Evolutionary conservation across 2,329 filamentous ascomycete species (phyloP).

Genomic region (Paecilomyces dactylethromorphus): DNA sequence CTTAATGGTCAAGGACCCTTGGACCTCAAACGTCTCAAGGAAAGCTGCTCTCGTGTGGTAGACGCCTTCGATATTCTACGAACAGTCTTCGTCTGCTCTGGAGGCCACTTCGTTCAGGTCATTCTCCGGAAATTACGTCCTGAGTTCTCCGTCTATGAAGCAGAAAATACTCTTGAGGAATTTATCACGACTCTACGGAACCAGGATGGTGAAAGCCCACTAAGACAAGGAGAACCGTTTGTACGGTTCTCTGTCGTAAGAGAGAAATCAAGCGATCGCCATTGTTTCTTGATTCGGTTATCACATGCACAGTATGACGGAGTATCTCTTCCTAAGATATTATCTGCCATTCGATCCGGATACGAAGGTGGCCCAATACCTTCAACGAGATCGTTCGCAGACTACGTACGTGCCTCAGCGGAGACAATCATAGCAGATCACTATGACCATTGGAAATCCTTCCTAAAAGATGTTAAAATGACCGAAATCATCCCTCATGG

Average conservation of each 20-base stretch:
- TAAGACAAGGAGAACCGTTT: conserved; percentile 55
- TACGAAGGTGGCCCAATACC: conserved; percentile 39
- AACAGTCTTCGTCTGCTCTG: conserved; percentile 56
- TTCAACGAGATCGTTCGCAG: conserved; percentile 38
- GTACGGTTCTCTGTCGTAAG: conserved; percentile 53
- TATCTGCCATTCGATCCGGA: conserved; percentile 53
- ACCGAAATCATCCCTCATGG: conserved; percentile 31
- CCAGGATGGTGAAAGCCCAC: conserved; percentile 49
- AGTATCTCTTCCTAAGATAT: conserved; percentile 57
- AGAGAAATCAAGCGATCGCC: conserved; percentile 31
- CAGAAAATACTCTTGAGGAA: conserved; percentile 44
- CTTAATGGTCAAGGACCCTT: conserved; percentile 45
- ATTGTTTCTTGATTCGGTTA: conserved; percentile 53
- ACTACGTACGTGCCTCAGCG: conserved; percentile 38
- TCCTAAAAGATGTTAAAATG: conserved; percentile 52
- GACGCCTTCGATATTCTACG: conserved; percentile 58
- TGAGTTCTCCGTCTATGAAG: conserved; percentile 47
- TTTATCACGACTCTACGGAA: conserved; percentile 51
- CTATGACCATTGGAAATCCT: conserved; percentile 55
- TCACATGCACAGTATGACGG: conserved; percentile 67
- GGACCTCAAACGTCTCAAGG: conserved; percentile 39
- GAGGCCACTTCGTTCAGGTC: conserved; percentile 48
- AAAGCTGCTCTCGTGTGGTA: conserved; percentile 46
- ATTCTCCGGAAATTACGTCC: conserved; percentile 51
- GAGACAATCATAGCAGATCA: conserved; percentile 39